Evolutionary conservation across 345 rosid species (phyloP).

Genomic region (Populus pruinosa): DNA sequence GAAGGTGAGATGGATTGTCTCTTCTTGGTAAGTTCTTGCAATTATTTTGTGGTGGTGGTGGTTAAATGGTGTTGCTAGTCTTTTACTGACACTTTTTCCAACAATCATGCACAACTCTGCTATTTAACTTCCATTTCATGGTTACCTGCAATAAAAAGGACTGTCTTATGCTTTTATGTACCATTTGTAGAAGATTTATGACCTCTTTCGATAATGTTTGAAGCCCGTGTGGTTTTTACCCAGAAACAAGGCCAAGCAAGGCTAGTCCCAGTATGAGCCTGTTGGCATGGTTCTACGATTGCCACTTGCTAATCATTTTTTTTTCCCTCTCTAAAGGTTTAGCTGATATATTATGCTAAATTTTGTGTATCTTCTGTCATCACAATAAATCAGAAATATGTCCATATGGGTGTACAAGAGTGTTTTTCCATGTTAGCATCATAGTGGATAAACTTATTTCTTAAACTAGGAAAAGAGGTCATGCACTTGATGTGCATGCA

Average conservation of each 20-base stretch:
- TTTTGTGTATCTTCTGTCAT: neutral
- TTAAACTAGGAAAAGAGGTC: too few relatives aligned
- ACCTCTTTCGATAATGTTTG: neutral
- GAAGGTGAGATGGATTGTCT: neutral
- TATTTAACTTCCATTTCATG: neutral
- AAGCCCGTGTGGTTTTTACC: neutral
- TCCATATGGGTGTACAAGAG: neutral
- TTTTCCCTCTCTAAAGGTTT: neutral
- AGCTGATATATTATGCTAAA: neutral
- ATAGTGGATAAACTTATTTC: too few relatives aligned
- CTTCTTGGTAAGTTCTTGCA: conserved; percentile 2
- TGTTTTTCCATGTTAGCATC: too few relatives aligned
- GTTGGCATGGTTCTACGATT: neutral
- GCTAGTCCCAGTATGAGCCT: neutral
- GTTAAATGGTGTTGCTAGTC: conserved; percentile 6
- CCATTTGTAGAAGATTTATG: neutral
- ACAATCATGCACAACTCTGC: conserved; percentile 9
- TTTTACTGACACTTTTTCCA: conserved; percentile 6
- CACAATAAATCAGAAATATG: neutral
- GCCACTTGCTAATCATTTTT: neutral
- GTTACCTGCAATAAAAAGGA: conserved; percentile 1
- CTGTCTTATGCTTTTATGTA: neutral
- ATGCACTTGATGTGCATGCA: too few relatives aligned
- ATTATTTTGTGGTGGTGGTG: conserved; percentile 8
- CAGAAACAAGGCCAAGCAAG: neutral